Percentiles rank a stretch among this genome's conserved stretches.
Evolutionary conservation across 106 monocot genomes (phyloP).

Genomic region (Agapanthus africanus): DNA sequence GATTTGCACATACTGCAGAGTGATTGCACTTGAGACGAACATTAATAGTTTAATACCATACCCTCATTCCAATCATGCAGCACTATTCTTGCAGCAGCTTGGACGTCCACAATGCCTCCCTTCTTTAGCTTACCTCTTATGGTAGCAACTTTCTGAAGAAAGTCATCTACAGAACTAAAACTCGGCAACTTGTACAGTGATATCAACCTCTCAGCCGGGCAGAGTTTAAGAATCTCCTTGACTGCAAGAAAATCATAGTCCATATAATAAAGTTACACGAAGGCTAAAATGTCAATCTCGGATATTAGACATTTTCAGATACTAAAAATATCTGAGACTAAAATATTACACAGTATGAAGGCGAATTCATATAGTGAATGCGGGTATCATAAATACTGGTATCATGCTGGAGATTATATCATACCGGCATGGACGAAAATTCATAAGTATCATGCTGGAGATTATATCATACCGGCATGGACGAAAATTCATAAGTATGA

Average conservation of each 20-base stretch:
- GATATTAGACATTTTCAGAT: too few relatives aligned
- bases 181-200: conserved; percentile 76
- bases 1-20: not conserved
- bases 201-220: conserved; percentile 75
- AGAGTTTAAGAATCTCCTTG: conserved; percentile 82
- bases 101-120: conserved; percentile 75
- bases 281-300: too few relatives aligned
- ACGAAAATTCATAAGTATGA: not conserved
- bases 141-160: conserved; percentile 81
- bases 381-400: too few relatives aligned
- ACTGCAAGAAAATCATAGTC: conserved; percentile 53
- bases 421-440: too few relatives aligned
- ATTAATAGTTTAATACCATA: conserved; percentile 29
- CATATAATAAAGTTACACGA: not conserved
- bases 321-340: too few relatives aligned
- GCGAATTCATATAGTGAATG: too few relatives aligned
- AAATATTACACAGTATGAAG: too few relatives aligned
- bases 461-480: too few relatives aligned
- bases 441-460: too few relatives aligned
- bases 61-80: conserved; percentile 99
- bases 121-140: conserved; percentile 89
- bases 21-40: not conserved
- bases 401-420: too few relatives aligned
- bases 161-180: conserved; percentile 72
- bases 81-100: conserved; percentile 92